These are phyloP conservation scores for Teratosphaeria pseudoeucalypti DNA, from an alignment of 2,329 filamentous ascomycete species.

Conservation along the genomic window DNA sequence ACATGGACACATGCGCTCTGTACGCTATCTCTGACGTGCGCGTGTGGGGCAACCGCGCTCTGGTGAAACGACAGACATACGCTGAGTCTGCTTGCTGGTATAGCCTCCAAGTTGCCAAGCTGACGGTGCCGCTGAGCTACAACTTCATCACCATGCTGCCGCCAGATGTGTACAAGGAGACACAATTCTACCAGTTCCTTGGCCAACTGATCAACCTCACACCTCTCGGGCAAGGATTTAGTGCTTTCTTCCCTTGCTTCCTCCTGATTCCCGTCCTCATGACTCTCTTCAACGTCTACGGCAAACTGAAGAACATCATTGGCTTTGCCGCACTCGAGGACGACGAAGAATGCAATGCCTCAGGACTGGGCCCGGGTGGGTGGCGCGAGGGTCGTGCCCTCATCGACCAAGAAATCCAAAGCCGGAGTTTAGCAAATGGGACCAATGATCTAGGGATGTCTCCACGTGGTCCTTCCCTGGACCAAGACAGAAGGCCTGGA, in stretches of 20 bases:
- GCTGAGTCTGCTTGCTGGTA: slow-evolving; percentile 95
- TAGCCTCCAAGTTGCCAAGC: slow-evolving; percentile 77
- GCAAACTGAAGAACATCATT: slow-evolving; percentile 62
- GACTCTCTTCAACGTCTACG: slow-evolving; percentile 82
- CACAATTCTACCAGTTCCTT: slow-evolving; percentile 79
- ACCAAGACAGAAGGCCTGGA: slow-evolving; percentile 13
- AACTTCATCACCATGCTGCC: slow-evolving; percentile 92
- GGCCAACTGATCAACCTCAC: slow-evolving; percentile 77
- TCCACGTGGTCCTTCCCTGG: slow-evolving; percentile 18
- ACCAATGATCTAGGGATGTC: slow-evolving; percentile 22
- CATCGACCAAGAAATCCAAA: slow-evolving; percentile 66
- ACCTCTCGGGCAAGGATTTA: slow-evolving; percentile 70
- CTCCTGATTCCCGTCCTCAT: slow-evolving; percentile 77
- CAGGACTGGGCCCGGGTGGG: slow-evolving; percentile 62
- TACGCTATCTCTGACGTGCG: slow-evolving; percentile 84
- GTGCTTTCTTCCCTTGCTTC: slow-evolving; percentile 78
- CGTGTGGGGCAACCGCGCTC: slow-evolving; percentile 90
- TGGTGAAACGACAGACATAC: slow-evolving; percentile 84
- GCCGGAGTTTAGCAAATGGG: slow-evolving; percentile 27
- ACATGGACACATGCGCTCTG: slow-evolving; percentile 88
- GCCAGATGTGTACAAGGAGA: slow-evolving; percentile 59
- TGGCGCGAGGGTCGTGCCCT: slow-evolving; percentile 89
- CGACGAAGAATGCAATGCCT: slow-evolving; percentile 54
- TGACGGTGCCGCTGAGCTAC: slow-evolving; percentile 87
- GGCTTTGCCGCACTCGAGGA: slow-evolving; percentile 66